These are phyloP conservation scores for Exobasidium cylindrosporum DNA, from an alignment of 1,284 basidiomycete genomes.

Conservation along the genomic window DNA sequence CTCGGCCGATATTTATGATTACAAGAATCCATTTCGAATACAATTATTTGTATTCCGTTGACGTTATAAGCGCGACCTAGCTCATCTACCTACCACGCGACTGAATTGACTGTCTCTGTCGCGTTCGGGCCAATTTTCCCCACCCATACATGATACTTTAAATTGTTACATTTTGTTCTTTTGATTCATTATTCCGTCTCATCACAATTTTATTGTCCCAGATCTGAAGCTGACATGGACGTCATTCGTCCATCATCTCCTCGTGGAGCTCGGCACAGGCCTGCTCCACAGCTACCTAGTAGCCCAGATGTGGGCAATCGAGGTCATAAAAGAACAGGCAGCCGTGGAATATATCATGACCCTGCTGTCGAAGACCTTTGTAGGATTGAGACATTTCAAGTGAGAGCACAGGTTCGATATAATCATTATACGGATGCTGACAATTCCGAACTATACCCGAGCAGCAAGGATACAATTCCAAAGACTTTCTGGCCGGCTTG, in stretches of 20 bases:
- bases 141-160: too few relatives aligned
- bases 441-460: background rate
- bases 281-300: conserved; percentile 2
- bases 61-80: too few relatives aligned
- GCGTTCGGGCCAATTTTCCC: too few relatives aligned
- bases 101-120: too few relatives aligned
- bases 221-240: conserved; percentile 9
- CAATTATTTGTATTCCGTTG: too few relatives aligned
- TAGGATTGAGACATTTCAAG: conserved; percentile 64
- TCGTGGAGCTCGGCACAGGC: conserved; percentile 1
- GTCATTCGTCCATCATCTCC: conserved; percentile 6
- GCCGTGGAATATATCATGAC: conserved; percentile 55
- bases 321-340: conserved; percentile 4
- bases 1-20: too few relatives aligned
- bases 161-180: too few relatives aligned
- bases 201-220: too few relatives aligned
- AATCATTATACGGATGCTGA: background rate
- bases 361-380: conserved; percentile 66
- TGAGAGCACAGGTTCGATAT: background rate
- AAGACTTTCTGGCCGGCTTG: conserved; percentile 79
- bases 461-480: conserved; percentile 84
- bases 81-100: too few relatives aligned
- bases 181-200: too few relatives aligned
- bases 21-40: too few relatives aligned
- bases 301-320: background rate